Base-by-base conservation (phyloP, 2,329 filamentous ascomycete genomes). In the Myriangium duriaei region DNA sequence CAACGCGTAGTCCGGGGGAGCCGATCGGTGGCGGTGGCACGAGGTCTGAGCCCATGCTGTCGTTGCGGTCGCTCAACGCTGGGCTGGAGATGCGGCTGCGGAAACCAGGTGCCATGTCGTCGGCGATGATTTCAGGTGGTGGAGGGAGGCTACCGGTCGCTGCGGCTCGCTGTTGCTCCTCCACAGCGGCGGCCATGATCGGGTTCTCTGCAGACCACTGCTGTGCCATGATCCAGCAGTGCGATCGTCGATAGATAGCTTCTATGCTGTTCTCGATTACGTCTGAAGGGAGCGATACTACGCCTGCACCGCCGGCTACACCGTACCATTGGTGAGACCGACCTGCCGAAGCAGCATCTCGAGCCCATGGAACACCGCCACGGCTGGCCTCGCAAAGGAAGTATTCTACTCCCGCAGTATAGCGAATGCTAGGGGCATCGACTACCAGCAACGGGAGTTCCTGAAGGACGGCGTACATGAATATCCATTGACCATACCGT, bases 371-470 rank as follows among this genome's bases (percentile, higher is more conserved):
- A 0, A 75, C 67, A 39, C 77, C 76, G 12, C 78, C 79, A 51
- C 81, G 72, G 0, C 81, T 78, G 3, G 81, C 74, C 52, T 84
- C 70, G 56, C 82, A 87, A 17, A 88, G 65, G 62, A 88, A 91
- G 59, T 88, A 85, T 55, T 88, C 83, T 2, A 84, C 79, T 1
- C 72, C 77, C 35, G 84, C 73, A 0, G 74, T 79, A 54, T 71
- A 77, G 38, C 69, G 71, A 31, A 87, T 61, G 7, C 71, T 76
- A 0, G 80, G 79, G 0, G 79, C 81, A 55, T 91, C 83, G 21
- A 85, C 68, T 1, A 83, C 79, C 9, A 88, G 65, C 67, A 85
- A 77, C 4, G 83, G 83, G 15, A 88, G 65, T 2, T 78, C 78
- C 58, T 91, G 81, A 5, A 88, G 67, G 6, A 85, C 73, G 5